Base-by-base conservation (phyloP, 2,329 filamentous ascomycete genomes). In the Proliferodiscus dingleyae region DNA sequence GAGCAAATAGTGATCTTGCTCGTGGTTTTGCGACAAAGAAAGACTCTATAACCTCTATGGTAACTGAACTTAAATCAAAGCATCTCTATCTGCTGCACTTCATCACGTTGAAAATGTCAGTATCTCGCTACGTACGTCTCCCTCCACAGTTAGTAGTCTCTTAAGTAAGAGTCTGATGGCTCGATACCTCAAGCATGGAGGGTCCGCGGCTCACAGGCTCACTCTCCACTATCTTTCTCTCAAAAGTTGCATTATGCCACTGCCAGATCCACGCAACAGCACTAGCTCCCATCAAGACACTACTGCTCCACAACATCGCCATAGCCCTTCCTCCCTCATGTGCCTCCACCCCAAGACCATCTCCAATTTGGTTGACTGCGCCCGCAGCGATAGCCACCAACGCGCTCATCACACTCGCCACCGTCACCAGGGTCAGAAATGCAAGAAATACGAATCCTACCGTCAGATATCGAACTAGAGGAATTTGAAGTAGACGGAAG, bases 261-360 rank as follows among this genome's bases (percentile, higher is more conserved):
- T 44, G 43, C 5, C 43, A 5, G 23, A 46, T 41, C 49, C 52
- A 52, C 10, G 42, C 19, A 1, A 18, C 19, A 10, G 38, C 24
- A 33, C 34, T 41, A 5, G 37, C 19, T 15, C 24, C 15, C 52
- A 54, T 49, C 3, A 52, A 42, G 1, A 51, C 28, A 16, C 37
- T 36, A 28, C 47, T 49, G 5, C 52, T 30, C 45, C 47, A 50
- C 11, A 47, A 2, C 29, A 52, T 29, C 16, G 47, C 50, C 15
- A 50, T 16, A 4, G 42, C 30, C 2, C 26, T 30, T 1, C 43
- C 39, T 11, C 43, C 37, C 3, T 26, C 37, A 8, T 38, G 24
- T 6, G 47, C 41, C 15, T 52, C 43, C 16, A 50, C 13, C 1
- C 52, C 52, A 5, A 54, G 21, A 28, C 45, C 52, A 10, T 43